Conservation (phyloP, 2,329 filamentous ascomycete species). For the Paecilomyces fulvus region DNA sequence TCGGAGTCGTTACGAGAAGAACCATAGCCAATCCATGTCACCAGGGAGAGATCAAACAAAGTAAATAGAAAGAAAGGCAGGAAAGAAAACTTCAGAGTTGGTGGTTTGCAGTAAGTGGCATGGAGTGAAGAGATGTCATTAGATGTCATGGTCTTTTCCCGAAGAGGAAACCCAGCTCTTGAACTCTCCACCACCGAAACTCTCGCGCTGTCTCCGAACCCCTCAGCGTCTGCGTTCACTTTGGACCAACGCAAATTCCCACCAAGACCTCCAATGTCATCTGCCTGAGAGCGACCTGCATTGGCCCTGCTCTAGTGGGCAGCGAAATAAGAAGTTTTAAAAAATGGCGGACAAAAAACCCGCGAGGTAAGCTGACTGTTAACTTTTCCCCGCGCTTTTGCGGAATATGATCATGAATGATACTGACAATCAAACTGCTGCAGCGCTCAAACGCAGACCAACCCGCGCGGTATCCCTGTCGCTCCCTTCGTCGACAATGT, state of each 20-base stretch:
- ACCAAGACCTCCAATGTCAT: background rate
- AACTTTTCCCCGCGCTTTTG: background rate
- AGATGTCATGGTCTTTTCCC: conserved; percentile 10
- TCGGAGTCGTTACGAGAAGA: conserved; percentile 30
- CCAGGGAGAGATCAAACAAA: conserved; percentile 1
- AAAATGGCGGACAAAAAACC: conserved; percentile 22
- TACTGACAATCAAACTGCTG: background rate
- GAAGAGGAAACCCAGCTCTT: conserved; percentile 18
- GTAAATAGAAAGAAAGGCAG: conserved; percentile 2
- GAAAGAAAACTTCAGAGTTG: background rate
- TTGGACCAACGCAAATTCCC: background rate
- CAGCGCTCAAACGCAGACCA: conserved; percentile 22
- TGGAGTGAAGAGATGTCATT: conserved; percentile 4
- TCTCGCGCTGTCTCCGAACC: conserved; percentile 7
- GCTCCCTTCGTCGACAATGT: conserved; percentile 42
- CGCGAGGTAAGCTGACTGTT: conserved; percentile 13
- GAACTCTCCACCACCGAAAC: conserved; percentile 8
- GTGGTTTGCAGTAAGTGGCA: background rate
- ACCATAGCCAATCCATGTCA: conserved; percentile 25
- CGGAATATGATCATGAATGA: background rate
- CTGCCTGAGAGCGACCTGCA: background rate
- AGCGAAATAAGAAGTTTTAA: background rate
- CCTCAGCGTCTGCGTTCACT: background rate
- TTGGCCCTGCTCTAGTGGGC: background rate
- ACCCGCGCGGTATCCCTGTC: conserved; percentile 38